Base-by-base conservation (phyloP, 1,139 yeast species). In the Kodamaea sp. region DNA sequence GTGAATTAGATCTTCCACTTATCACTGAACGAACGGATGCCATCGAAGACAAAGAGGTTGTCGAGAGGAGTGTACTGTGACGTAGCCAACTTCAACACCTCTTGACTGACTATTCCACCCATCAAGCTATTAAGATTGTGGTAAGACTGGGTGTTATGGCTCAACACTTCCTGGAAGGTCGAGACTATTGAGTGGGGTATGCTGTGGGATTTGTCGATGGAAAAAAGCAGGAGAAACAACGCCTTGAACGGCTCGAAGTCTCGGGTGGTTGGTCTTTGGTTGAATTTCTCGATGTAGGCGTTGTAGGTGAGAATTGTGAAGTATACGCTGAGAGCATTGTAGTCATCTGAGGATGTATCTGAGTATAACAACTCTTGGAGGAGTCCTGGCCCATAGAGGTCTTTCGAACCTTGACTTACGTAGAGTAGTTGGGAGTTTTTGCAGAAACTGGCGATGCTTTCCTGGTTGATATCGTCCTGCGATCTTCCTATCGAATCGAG, bases 21-120 rank as follows among this genome's bases (percentile, higher is more conserved):
- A 15, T 66, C 70, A 36, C 80, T 70, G 22, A 63, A 61, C 14
- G 83, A 73, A 15, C 63, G 55, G 7, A 80, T 65, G 3, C 92
- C 95, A 53, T 87, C 90, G 54, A 76, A 85, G 0, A 82, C 69
- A 34, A 80, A 66, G 14, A 80, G 59, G 46, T 85, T 83, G 43
- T 82, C 81, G 29, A 85, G 53, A 1, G 95, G 90, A 4, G 80
- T 67, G 47, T 83, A 87, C 55, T 88, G 96, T 29, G 76, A 74
- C 2, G 95, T 55, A 12, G 51, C 48, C 30, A 53, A 43, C 27
- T 83, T 84, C 37, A 82, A 66, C 7, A 74, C 76, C 51, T 88
- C 96, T 52, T 88, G 95, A 12, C 88, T 79, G 0, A 78, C 86
- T 8, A 86, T 61, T 0, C 95, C 96, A 4, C 95, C 96, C 47